Evolutionary conservation across 1,139 yeast genomes (phyloP).

Genomic region (Pichia sp.): DNA sequence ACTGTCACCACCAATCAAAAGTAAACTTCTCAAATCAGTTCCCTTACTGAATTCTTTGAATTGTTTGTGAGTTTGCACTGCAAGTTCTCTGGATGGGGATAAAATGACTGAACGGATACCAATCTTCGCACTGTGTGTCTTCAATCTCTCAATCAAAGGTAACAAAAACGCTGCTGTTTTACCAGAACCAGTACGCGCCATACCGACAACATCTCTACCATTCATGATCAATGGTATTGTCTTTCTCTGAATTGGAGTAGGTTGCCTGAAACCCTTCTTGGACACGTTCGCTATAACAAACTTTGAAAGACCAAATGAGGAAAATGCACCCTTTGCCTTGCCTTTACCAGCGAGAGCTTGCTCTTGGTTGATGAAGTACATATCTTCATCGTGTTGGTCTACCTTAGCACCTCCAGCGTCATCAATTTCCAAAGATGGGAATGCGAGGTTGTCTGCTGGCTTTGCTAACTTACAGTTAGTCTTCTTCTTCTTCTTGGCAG

Average conservation of each 20-base stretch:
- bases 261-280: slow-evolving; percentile 86
- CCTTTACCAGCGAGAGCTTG: slow-evolving; percentile 62
- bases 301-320: slow-evolving; percentile 83
- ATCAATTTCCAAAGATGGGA: slow-evolving; percentile 64
- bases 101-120: slow-evolving; percentile 86
- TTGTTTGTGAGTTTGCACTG: slow-evolving; percentile 83
- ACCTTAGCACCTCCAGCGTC: slow-evolving; percentile 40
- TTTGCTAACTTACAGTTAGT: slow-evolving; percentile 2
- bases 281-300: slow-evolving; percentile 60
- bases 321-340: slow-evolving; percentile 56
- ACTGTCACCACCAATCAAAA: slow-evolving; percentile 95
- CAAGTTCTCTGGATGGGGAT: slow-evolving; percentile 93
- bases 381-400: slow-evolving; percentile 8
- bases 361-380: no score
- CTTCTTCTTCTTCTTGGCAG: slow-evolving; percentile 13
- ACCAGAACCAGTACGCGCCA: slow-evolving; percentile 99
- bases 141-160: slow-evolving; percentile 82
- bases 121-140: slow-evolving; percentile 75
- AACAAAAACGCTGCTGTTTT: slow-evolving; percentile 97
- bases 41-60: slow-evolving; percentile 84
- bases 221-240: slow-evolving; percentile 87
- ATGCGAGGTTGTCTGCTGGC: slow-evolving; percentile 24
- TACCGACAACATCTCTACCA: slow-evolving; percentile 92
- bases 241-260: slow-evolving; percentile 96
- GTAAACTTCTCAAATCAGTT: slow-evolving; percentile 70